These are phyloP conservation scores for Flaveria floridana DNA, from an alignment of 140 eudicot species.

Conservation along the genomic window DNA sequence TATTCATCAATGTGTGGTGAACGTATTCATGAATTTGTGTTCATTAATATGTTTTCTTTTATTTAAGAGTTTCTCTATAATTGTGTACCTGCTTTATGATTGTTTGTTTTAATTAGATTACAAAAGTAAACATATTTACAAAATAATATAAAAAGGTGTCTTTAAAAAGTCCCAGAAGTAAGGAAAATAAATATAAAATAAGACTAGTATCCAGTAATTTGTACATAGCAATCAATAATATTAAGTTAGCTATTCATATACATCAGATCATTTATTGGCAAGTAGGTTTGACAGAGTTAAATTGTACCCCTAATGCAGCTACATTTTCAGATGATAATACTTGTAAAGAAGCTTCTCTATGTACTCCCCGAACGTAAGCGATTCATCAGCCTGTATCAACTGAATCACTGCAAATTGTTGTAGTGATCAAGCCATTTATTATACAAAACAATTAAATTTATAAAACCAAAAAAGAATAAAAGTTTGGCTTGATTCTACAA, in stretches of 20 bases:
- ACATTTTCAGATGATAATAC: constrained; percentile 59
- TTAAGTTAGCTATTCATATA: constrained; percentile 11
- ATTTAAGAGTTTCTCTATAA: too few species aligned
- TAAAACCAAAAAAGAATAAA: neutral
- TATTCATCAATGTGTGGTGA: too few species aligned
- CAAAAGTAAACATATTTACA: neutral
- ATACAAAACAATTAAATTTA: neutral
- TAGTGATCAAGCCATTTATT: neutral
- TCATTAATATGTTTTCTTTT: too few species aligned
- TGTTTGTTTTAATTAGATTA: neutral
- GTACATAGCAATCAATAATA: constrained; percentile 16
- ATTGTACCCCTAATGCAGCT: constrained; percentile 5
- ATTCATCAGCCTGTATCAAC: constrained; percentile 50
- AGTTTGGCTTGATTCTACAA: neutral
- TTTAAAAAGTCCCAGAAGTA: neutral
- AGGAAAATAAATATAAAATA: neutral
- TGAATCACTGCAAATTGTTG: constrained; percentile 26
- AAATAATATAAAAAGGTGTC: too few species aligned
- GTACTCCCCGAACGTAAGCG: constrained; percentile 75
- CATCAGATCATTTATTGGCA: neutral
- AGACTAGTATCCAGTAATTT: neutral
- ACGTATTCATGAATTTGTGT: too few species aligned
- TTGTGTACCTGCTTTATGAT: neutral
- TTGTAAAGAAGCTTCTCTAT: constrained; percentile 84
- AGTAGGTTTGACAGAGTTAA: neutral